Conservation (phyloP, 768 basidiomycete genomes). For the Basidioascus undulatus region DNA sequence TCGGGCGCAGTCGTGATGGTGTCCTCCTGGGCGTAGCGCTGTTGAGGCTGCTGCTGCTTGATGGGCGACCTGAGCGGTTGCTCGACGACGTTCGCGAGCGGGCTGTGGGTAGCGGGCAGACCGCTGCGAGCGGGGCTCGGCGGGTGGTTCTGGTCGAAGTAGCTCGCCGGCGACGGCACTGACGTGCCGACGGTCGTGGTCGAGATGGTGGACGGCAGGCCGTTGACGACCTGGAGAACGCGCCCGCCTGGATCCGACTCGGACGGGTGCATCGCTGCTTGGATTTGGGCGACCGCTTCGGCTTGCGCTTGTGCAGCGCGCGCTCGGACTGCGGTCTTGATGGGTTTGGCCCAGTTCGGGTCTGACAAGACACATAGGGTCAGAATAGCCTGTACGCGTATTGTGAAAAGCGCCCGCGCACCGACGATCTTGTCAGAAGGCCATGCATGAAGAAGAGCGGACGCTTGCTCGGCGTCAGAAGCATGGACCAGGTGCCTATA, state of each 20-base stretch:
- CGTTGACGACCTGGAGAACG: conserved; percentile 10
- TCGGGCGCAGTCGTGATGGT: too few relatives aligned
- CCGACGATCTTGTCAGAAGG: not conserved
- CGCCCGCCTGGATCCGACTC: not conserved
- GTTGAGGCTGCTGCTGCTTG: not conserved
- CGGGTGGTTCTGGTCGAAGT: not conserved
- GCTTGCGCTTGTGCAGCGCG: conserved; percentile 29
- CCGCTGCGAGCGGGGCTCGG: not conserved
- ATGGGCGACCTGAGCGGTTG: not conserved
- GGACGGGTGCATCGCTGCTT: conserved; percentile 4
- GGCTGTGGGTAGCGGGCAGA: not conserved
- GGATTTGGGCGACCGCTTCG: conserved; percentile 46
- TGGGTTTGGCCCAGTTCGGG: conserved; percentile 68
- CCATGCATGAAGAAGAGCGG: not conserved
- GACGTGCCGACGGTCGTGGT: not conserved
- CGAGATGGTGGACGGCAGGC: conserved; percentile 2
- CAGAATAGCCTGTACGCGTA: conserved; percentile 7
- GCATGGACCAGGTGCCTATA: conserved; percentile 70
- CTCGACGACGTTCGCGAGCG: not conserved
- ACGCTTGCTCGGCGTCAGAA: conserved; percentile 62
- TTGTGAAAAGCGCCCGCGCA: conserved; percentile 13
- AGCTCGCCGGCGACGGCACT: conserved; percentile 6
- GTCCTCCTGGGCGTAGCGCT: too few relatives aligned
- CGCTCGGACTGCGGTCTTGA: conserved; percentile 50
- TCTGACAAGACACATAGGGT: conserved; percentile 26